These are phyloP conservation scores for Neofusicoccum ribis DNA, from an alignment of 2,329 filamentous ascomycete species.

Conservation along the genomic window DNA sequence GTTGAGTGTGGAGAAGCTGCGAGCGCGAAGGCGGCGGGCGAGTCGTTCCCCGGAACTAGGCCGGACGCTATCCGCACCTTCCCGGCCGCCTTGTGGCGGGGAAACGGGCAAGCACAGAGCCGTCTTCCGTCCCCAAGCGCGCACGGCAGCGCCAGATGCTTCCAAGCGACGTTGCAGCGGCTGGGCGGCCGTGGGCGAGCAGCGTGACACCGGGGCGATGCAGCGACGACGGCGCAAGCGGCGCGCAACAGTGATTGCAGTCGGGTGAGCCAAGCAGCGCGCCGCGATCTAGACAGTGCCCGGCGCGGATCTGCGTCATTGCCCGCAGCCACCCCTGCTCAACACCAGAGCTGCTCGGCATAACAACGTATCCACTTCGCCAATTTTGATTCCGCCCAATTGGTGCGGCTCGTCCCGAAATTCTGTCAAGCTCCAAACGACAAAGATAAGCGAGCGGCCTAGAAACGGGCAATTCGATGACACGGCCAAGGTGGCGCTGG, in stretches of 20 bases:
- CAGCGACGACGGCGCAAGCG: not conserved
- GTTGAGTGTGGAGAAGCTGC: constrained; percentile 8
- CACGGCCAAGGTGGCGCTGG: not conserved
- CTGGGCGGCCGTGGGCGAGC: not conserved
- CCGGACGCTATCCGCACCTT: constrained; percentile 2
- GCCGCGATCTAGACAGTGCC: not conserved
- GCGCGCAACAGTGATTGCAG: constrained; percentile 6
- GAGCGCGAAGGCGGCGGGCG: not conserved
- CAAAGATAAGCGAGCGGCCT: not conserved
- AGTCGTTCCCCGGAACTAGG: constrained; percentile 5
- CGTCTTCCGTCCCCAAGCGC: too few relatives aligned
- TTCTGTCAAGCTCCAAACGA: not conserved
- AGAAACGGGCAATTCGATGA: not conserved
- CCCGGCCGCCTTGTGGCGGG: constrained; percentile 3
- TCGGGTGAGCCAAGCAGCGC: constrained; percentile 5
- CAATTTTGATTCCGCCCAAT: constrained; percentile 5
- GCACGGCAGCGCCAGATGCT: too few relatives aligned
- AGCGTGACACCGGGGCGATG: not conserved
- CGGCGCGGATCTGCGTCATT: too few relatives aligned
- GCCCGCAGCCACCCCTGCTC: not conserved
- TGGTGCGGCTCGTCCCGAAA: not conserved
- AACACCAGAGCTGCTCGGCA: constrained; percentile 13
- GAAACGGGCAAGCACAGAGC: not conserved
- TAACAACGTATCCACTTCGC: constrained; percentile 14
- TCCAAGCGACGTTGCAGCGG: not conserved